A percentile compares a stretch with the other conserved stretches of the same genome.
Evolutionary conservation across 352 stramenopile genomes (phyloP).

Genomic region (Phytophthora cryptogea): DNA sequence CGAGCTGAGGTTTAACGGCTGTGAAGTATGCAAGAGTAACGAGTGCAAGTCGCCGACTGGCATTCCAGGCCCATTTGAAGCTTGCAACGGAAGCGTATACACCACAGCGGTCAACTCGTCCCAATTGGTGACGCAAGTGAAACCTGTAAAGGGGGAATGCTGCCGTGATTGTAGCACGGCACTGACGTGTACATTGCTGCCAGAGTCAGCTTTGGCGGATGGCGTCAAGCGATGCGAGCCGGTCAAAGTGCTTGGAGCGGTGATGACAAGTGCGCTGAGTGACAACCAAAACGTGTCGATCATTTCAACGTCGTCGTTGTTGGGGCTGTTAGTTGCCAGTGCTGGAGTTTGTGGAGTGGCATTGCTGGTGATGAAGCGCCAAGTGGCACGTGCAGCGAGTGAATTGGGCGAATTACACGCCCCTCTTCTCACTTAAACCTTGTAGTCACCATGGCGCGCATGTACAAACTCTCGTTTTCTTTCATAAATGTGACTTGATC

Average conservation of each 20-base stretch:
- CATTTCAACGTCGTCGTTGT: neutral
- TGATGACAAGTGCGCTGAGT: constrained; percentile 4
- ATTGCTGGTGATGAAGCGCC: constrained; percentile 16
- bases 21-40: constrained; percentile 10
- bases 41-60: constrained; percentile 9
- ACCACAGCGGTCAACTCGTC: constrained; percentile 1
- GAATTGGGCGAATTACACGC: constrained; percentile 4
- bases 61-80: constrained; percentile 12
- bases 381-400: neutral
- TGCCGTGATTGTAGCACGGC: constrained; percentile 12
- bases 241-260: neutral
- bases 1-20: neutral
- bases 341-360: constrained; percentile 7
- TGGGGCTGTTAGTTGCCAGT: constrained; percentile 9
- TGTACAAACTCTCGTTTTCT: neutral
- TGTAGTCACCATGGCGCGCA: neutral
- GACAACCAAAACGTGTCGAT: constrained; percentile 1
- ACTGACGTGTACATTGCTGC: constrained; percentile 9
- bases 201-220: constrained; percentile 2
- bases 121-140: constrained; percentile 1
- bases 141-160: constrained; percentile 1
- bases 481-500: neutral
- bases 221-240: constrained; percentile 19
- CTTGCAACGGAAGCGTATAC: constrained; percentile 16
- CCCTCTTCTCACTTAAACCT: neutral